A percentile compares a stretch with the other conserved stretches of the same genome.
Conservation (phyloP, 2,329 filamentous ascomycete genomes). For the Colletotrichum scovillei region DNA sequence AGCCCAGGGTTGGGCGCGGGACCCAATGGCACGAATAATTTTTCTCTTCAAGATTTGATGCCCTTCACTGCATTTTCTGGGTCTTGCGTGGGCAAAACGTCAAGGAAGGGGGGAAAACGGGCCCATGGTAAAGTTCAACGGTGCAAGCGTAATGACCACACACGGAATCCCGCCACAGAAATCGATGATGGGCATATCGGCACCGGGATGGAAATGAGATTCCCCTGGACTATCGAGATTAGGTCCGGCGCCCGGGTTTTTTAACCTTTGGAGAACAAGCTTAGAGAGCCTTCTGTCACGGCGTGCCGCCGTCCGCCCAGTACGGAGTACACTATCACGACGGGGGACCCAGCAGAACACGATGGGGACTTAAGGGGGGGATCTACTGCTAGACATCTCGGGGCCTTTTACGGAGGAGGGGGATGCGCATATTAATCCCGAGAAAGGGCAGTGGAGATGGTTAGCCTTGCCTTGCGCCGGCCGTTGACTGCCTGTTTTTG, state of each 20-base stretch:
- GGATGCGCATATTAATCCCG: constrained; percentile 29
- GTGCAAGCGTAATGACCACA: background rate
- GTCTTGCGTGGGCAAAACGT: background rate
- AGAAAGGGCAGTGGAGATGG: constrained; percentile 26
- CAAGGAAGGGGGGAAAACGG: too few relatives aligned
- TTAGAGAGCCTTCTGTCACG: background rate
- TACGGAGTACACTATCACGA: too few relatives aligned
- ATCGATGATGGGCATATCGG: constrained; percentile 21
- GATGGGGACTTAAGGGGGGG: constrained; percentile 2
- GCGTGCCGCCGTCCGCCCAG: too few relatives aligned
- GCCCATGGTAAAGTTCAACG: background rate
- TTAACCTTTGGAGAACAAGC: constrained; percentile 21
- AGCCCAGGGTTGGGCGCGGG: background rate
- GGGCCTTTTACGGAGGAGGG: background rate
- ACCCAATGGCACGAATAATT: constrained; percentile 21
- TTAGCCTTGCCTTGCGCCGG: background rate
- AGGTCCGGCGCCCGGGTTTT: constrained; percentile 17
- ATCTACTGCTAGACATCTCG: constrained; percentile 24
- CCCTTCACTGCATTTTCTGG: background rate
- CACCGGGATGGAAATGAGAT: constrained; percentile 27
- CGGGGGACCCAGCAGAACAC: background rate
- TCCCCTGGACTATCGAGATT: constrained; percentile 33
- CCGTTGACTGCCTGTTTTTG: background rate
- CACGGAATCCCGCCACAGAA: background rate
- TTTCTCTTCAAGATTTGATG: constrained; percentile 2